Conservation (phyloP, 2,329 filamentous ascomycete genomes). For the Bipolaris zeicola region DNA sequence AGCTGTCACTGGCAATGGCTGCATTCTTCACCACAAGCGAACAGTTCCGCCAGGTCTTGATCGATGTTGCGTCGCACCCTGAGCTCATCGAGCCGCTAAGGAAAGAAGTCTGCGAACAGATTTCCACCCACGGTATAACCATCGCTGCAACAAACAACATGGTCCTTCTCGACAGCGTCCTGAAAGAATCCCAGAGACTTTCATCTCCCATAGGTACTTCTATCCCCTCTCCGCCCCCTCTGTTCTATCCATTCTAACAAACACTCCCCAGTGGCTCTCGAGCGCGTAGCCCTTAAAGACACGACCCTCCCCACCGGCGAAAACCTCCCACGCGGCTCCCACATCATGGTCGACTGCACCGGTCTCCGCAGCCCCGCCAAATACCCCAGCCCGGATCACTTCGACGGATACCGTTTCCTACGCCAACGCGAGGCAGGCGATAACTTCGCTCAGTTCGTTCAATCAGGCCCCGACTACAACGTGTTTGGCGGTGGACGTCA, state of each 20-base stretch:
- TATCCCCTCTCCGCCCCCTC: too few species aligned
- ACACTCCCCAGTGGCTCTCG: neutral
- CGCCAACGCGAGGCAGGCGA: neutral
- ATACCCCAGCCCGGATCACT: neutral
- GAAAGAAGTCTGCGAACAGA: neutral
- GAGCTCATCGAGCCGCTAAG: neutral
- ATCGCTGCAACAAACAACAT: constrained; percentile 3
- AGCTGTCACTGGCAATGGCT: constrained; percentile 1
- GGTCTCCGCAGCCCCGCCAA: neutral
- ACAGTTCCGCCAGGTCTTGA: neutral
- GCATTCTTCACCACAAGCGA: constrained; percentile 2
- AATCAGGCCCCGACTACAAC: neutral
- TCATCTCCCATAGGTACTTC: neutral
- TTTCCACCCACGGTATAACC: neutral
- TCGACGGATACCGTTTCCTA: neutral
- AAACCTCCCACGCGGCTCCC: neutral
- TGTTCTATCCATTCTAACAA: neutral
- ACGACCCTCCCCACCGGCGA: neutral
- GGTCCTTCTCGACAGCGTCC: constrained; percentile 1
- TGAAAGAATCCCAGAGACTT: constrained; percentile 1
- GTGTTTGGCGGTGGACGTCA: neutral
- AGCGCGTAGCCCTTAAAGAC: neutral
- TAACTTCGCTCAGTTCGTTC: neutral
- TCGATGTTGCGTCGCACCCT: constrained; percentile 1
- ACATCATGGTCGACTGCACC: neutral